Evolutionary conservation across 2,329 filamentous ascomycete species (phyloP), one percentile per base, ranked within the genome.

Genomic region (Phialophora tarda): DNA sequence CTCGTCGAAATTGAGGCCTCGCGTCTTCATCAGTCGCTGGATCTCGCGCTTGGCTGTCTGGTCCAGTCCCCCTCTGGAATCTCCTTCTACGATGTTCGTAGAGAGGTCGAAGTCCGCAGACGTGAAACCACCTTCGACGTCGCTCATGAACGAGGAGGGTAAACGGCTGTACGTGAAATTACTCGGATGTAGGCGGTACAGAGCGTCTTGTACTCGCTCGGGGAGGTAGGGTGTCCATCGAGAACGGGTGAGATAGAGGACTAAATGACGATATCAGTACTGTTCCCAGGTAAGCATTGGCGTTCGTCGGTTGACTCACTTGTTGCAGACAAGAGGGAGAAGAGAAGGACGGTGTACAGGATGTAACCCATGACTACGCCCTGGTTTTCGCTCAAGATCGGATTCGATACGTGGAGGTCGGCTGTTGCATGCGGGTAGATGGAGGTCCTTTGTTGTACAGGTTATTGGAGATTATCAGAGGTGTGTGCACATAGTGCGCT

Each of bases 41-140:
- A 99, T 88, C 78, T 96, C 92, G 47, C 84, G 81, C 83, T 98
- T 98, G 64, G 87, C 91, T 56, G 82, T 82, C 71, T 90, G 88
- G 76, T 98, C 93, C 21, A 99, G 83, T 0, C 95, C 95, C 0
- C 88, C 86, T 71, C 95, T 87, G 32, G 84, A 83, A 77, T 99
- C 95, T 59, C 91, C 91, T 12, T 85, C 86, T 65, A 89, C 88
- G 38, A 99, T 83, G 76, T 99, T 99, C 69, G 85, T 86, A 10
- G 84, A 81, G 28, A 99, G 85, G 75, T 97, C 91, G 77, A 99
- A 99, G 62, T 89, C 91, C 63, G 85, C 85, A 67, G 91, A 94
- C 50, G 89, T 90, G 30, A 99, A 85, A 23, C 95, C 95, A 17
- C 91, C 89, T 78, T 97, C 94, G 65, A 95, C 89, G 80, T 99